A percentile compares a stretch with the other conserved stretches of the same genome.
These are phyloP conservation scores for Fusarium xylarioides DNA, from an alignment of 2,329 filamentous ascomycete genomes.

Conservation along the genomic window DNA sequence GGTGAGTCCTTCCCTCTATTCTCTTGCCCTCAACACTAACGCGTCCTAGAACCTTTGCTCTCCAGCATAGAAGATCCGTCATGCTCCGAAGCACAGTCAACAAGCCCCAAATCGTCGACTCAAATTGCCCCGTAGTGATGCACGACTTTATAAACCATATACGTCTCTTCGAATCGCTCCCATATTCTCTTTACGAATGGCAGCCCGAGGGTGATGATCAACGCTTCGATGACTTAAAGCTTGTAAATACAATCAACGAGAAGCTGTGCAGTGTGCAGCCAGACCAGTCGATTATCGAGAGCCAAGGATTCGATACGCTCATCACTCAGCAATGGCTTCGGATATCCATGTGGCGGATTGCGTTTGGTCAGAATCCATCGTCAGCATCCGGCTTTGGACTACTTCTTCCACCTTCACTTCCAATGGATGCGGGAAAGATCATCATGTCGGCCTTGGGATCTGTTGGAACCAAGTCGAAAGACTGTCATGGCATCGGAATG, in stretches of 20 bases:
- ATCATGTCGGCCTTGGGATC: conserved; percentile 41
- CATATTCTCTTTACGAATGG: conserved; percentile 46
- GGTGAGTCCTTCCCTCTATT: too few species aligned
- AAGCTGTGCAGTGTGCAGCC: conserved; percentile 42
- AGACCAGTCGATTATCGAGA: conserved; percentile 43
- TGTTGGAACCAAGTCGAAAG: conserved; percentile 42
- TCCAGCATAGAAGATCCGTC: conserved; percentile 44
- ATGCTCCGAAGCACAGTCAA: conserved; percentile 43
- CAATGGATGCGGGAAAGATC: conserved; percentile 45
- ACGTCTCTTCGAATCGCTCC: conserved; percentile 44
- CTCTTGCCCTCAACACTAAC: too few species aligned
- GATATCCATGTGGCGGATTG: conserved; percentile 46
- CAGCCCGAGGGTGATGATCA: conserved; percentile 32
- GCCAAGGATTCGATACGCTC: conserved; percentile 47
- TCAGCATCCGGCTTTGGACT: conserved; percentile 27
- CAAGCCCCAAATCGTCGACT: conserved; percentile 45
- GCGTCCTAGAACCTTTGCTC: conserved; percentile 40
- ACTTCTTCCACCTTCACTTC: conserved; percentile 34
- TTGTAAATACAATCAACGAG: conserved; percentile 41
- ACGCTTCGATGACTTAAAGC: conserved; percentile 32
- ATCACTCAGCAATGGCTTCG: conserved; percentile 48
- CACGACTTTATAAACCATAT: conserved; percentile 48
- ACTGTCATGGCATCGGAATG: conserved; percentile 47
- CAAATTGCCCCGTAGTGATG: conserved; percentile 46
- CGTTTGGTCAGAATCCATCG: conserved; percentile 41